These are phyloP conservation scores for Botrytis fragariae DNA, from an alignment of 2,329 filamentous ascomycete species.

Conservation along the genomic window DNA sequence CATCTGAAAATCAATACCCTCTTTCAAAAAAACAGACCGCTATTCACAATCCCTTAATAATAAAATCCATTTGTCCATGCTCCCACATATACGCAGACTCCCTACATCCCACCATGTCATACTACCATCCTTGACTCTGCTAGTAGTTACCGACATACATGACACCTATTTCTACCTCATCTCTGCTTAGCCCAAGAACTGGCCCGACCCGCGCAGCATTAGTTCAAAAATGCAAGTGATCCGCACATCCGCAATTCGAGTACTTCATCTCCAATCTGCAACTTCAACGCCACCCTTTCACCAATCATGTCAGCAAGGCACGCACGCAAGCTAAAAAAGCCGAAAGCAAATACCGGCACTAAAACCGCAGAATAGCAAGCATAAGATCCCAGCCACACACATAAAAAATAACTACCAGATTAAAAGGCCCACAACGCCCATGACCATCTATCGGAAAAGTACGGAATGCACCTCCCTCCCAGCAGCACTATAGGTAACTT, in stretches of 20 bases:
- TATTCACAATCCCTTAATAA: background rate
- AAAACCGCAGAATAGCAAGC: background rate
- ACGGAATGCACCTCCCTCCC: background rate
- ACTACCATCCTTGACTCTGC: background rate
- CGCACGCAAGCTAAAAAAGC: background rate
- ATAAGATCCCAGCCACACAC: background rate
- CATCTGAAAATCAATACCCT: background rate
- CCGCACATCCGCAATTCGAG: background rate
- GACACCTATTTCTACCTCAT: background rate
- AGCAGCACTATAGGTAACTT: background rate
- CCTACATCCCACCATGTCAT: background rate
- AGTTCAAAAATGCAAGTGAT: background rate
- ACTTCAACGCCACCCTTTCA: background rate
- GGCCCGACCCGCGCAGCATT: slow-evolving; percentile 1
- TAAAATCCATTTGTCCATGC: background rate
- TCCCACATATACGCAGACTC: background rate
- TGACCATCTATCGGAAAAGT: background rate
- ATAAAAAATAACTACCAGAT: background rate
- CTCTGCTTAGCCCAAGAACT: background rate
- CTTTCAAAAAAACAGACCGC: background rate
- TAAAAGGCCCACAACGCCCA: background rate
- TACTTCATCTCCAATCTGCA: background rate
- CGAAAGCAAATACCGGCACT: background rate
- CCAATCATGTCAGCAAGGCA: background rate
- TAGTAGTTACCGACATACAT: background rate